phyloP scores from a whole-genome alignment of 2,329 filamentous ascomycete species.

The Raffaelea ambrosiae region DNA sequence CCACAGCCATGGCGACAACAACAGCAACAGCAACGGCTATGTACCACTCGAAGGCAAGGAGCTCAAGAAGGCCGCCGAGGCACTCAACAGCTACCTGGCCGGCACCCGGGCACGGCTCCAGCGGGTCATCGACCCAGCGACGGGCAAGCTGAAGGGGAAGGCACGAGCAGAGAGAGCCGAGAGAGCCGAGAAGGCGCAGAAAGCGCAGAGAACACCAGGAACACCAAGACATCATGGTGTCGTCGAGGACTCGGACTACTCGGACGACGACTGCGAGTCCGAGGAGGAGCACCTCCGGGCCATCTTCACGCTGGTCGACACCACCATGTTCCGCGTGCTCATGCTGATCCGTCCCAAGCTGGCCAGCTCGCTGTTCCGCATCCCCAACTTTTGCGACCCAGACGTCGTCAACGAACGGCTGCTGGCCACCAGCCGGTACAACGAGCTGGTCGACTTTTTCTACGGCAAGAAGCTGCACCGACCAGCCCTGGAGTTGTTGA shows the following conservation, averaged over 20 bases:
- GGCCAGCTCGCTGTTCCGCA: constrained; percentile 82
- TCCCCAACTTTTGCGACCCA: constrained; percentile 95
- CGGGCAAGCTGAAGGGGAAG: constrained; percentile 54
- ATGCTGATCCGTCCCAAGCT: constrained; percentile 86
- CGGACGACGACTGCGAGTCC: constrained; percentile 50
- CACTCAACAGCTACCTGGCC: constrained; percentile 80
- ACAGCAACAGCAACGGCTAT: constrained; percentile 4
- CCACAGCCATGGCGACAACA: constrained; percentile 25
- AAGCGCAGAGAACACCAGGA: not conserved
- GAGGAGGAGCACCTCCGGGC: constrained; percentile 62
- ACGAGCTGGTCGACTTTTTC: constrained; percentile 93
- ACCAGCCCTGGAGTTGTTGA: constrained; percentile 73
- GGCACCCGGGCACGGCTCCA: constrained; percentile 66
- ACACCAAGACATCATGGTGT: not conserved
- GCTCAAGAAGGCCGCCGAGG: constrained; percentile 69
- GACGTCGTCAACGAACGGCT: constrained; percentile 90
- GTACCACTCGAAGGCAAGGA: constrained; percentile 65
- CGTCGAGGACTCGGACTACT: constrained; percentile 18
- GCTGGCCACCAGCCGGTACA: constrained; percentile 80
- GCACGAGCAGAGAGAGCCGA: constrained; percentile 33
- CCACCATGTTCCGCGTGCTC: constrained; percentile 85
- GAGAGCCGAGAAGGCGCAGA: not conserved
- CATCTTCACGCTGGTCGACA: constrained; percentile 82
- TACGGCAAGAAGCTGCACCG: constrained; percentile 90
- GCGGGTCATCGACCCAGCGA: constrained; percentile 52